Percentiles rank a stretch among this genome's conserved stretches.
phyloP scores from a whole-genome alignment of 1,139 yeast genomes.

The Pichia sp. region DNA sequence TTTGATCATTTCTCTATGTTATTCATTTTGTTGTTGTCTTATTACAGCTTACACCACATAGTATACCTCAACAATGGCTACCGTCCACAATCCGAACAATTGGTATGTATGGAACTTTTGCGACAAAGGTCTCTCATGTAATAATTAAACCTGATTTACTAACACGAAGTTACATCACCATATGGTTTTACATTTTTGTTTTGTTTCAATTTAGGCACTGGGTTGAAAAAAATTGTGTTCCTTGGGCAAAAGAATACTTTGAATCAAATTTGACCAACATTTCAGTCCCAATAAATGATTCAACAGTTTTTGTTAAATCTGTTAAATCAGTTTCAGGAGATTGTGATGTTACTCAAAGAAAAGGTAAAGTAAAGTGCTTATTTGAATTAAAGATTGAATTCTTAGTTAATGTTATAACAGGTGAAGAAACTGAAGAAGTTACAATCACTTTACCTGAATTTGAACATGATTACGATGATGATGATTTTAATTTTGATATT shows the following conservation, averaged over 20 bases:
- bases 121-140: not conserved
- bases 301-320: constrained; percentile 34
- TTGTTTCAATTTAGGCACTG: constrained; percentile 50
- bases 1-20: not conserved
- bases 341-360: constrained; percentile 76
- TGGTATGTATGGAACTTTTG: constrained; percentile 43
- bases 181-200: no score
- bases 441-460: constrained; percentile 54
- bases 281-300: constrained; percentile 26
- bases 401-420: constrained; percentile 30
- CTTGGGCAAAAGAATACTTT: constrained; percentile 65
- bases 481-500: constrained; percentile 53
- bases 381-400: constrained; percentile 57
- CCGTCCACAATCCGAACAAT: constrained; percentile 75
- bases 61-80: constrained; percentile 39
- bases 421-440: constrained; percentile 31
- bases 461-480: constrained; percentile 65
- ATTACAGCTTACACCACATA: not conserved
- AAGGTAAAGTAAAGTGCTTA: constrained; percentile 71
- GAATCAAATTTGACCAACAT: constrained; percentile 38
- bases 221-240: constrained; percentile 73
- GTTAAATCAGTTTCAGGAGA: constrained; percentile 56
- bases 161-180: not conserved
- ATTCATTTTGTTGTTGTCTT: not conserved
- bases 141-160: not conserved